Conservation (phyloP, 2,329 filamentous ascomycete genomes). For the Ophiostoma pallidulum region DNA sequence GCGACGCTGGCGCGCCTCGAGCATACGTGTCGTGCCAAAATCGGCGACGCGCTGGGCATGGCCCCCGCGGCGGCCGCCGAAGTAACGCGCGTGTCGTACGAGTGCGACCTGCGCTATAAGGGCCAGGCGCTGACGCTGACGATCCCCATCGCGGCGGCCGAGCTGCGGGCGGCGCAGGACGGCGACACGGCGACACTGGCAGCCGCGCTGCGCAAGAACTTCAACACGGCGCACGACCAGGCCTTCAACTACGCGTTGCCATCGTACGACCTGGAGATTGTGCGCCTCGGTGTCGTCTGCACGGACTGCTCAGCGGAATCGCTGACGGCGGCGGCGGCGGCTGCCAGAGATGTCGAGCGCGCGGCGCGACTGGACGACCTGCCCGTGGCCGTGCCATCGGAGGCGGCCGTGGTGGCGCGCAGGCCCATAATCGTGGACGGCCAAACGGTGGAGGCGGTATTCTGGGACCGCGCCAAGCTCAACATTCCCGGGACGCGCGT, state of each 20-base stretch:
- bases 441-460: slow-evolving; percentile 29
- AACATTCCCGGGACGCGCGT: slow-evolving; percentile 31
- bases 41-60: slow-evolving; percentile 19
- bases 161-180: slow-evolving; percentile 8
- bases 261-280: slow-evolving; percentile 36
- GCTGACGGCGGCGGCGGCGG: slow-evolving; percentile 14
- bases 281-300: slow-evolving; percentile 35
- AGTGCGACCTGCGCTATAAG: slow-evolving; percentile 38
- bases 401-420: slow-evolving; percentile 28
- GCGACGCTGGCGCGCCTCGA: slow-evolving; percentile 27
- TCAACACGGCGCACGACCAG: slow-evolving; percentile 33
- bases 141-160: slow-evolving; percentile 20
- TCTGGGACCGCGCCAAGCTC: slow-evolving; percentile 35
- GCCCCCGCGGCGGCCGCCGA: slow-evolving; percentile 17
- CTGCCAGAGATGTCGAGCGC: background rate
- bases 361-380: background rate
- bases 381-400: slow-evolving; percentile 19
- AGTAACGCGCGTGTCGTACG: slow-evolving; percentile 24
- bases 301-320: slow-evolving; percentile 33
- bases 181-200: slow-evolving; percentile 23
- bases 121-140: slow-evolving; percentile 34
- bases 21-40: slow-evolving; percentile 27
- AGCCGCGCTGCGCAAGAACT: slow-evolving; percentile 19
- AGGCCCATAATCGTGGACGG: slow-evolving; percentile 32
- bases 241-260: slow-evolving; percentile 36